These are phyloP conservation scores for Penicillium nucicola DNA, from an alignment of 495 filamentous ascomycete genomes.

Conservation along the genomic window DNA sequence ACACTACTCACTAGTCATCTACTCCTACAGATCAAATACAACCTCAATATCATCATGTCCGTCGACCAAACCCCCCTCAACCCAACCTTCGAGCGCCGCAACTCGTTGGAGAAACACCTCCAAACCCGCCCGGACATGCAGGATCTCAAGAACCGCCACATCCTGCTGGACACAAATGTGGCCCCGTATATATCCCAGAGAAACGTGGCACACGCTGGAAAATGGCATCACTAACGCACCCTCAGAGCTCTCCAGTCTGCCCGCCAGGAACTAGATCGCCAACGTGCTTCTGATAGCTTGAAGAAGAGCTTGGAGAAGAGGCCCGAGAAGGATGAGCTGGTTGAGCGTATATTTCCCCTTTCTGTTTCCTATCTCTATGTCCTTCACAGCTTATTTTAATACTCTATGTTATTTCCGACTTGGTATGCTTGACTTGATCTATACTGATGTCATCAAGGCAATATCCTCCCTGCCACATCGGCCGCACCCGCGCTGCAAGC, in stretches of 20 bases:
- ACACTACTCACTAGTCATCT: background rate
- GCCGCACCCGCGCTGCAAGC: conserved; percentile 74
- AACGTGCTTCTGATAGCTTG: conserved; percentile 58
- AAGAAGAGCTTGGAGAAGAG: conserved; percentile 65
- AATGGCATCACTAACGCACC: background rate
- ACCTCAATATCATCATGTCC: conserved; percentile 25
- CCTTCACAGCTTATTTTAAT: background rate
- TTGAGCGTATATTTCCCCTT: conserved; percentile 61
- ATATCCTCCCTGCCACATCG: conserved; percentile 69
- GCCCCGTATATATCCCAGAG: conserved; percentile 51
- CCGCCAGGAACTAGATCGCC: conserved; percentile 61
- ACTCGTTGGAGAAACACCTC: conserved; percentile 86
- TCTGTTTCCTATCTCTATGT: background rate
- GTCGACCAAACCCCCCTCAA: conserved; percentile 39
- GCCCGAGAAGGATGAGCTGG: conserved; percentile 60
- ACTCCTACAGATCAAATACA: background rate
- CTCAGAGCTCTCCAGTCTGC: conserved; percentile 59
- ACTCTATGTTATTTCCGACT: background rate
- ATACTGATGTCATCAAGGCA: conserved; percentile 46
- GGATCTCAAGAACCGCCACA: conserved; percentile 75
- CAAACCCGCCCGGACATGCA: conserved; percentile 73
- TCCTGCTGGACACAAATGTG: conserved; percentile 67
- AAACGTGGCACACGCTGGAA: background rate
- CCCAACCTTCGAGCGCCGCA: conserved; percentile 62
- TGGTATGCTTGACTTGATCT: background rate